These are phyloP conservation scores for Aristolochia contorta DNA, from an alignment of 164 flowering plant species.

Conservation along the genomic window DNA sequence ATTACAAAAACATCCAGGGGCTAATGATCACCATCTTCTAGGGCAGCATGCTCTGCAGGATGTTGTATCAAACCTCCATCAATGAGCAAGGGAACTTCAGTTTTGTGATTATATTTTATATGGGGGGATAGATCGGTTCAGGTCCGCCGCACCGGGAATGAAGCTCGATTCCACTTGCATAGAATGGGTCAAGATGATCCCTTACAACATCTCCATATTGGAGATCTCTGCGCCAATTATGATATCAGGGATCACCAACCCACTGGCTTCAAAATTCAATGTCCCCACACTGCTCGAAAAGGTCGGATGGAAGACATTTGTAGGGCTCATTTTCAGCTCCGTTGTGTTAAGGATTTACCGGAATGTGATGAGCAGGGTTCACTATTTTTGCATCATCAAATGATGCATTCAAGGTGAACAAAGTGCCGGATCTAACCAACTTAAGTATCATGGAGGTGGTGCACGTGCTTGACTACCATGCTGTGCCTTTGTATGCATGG, in stretches of 20 bases:
- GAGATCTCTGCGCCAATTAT: conserved; percentile 60
- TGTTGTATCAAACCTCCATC: conserved; percentile 88
- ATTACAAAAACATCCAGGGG: conserved; percentile 59
- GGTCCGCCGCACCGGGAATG: conserved; percentile 72
- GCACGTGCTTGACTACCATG: conserved; percentile 61
- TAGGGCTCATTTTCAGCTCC: conserved; percentile 27
- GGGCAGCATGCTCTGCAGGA: conserved; percentile 66
- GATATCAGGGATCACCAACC: conserved; percentile 52
- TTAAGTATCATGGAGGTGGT: conserved; percentile 58
- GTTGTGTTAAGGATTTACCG: conserved; percentile 62
- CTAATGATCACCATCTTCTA: conserved; percentile 75
- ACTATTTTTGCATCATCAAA: conserved; percentile 79
- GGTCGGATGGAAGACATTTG: conserved; percentile 84
- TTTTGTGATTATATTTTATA: conserved; percentile 81
- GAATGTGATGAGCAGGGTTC: conserved; percentile 46
- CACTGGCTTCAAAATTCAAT: conserved; percentile 56
- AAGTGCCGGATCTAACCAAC: conserved; percentile 54
- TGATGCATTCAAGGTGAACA: conserved; percentile 60
- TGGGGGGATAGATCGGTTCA: conserved; percentile 82
- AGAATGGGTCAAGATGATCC: conserved; percentile 52
- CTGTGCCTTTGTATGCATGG: conserved; percentile 36
- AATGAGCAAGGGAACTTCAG: conserved; percentile 58
- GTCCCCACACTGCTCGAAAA: conserved; percentile 58
- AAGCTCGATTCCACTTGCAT: conserved; percentile 51
- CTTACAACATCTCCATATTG: conserved; percentile 65